Percentiles rank a stretch among this genome's conserved stretches.
These are phyloP conservation scores for Bacterosira constricta DNA, from an alignment of 108 stramenopile genomes.

Conservation along the genomic window DNA sequence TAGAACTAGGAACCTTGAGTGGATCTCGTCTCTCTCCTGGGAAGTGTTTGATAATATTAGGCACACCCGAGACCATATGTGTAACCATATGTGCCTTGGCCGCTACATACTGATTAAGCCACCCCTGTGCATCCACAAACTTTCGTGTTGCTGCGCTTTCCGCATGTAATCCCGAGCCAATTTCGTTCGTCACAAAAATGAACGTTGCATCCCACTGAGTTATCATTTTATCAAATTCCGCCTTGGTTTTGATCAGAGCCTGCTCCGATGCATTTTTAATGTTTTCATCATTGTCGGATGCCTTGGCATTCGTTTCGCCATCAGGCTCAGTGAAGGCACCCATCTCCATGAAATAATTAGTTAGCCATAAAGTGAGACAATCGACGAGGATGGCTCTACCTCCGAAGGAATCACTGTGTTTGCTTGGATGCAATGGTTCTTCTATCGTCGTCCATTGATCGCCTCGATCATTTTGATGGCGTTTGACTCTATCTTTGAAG, in stretches of 20 bases:
- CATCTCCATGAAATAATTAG: slow-evolving; percentile 56
- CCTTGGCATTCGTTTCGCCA: slow-evolving; percentile 6
- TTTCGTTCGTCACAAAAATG: slow-evolving; percentile 61
- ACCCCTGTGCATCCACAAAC: slow-evolving; percentile 63
- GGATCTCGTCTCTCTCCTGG: neutral
- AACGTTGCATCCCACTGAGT: slow-evolving; percentile 56
- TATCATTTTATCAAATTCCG: slow-evolving; percentile 52
- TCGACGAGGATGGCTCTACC: slow-evolving; percentile 59
- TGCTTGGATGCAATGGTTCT: slow-evolving; percentile 49
- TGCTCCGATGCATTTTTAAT: too few species aligned
- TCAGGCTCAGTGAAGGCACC: slow-evolving; percentile 37
- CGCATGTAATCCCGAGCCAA: slow-evolving; percentile 60
- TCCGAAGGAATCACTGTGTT: slow-evolving; percentile 33
- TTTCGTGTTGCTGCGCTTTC: slow-evolving; percentile 27
- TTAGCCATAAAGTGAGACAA: slow-evolving; percentile 65
- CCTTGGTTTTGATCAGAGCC: slow-evolving; percentile 28
- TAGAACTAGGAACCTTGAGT: neutral
- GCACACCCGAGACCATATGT: slow-evolving; percentile 58
- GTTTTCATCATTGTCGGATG: slow-evolving; percentile 6
- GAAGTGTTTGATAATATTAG: slow-evolving; percentile 39
- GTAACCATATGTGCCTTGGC: slow-evolving; percentile 36
- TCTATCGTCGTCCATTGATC: slow-evolving; percentile 57
- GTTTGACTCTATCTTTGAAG: slow-evolving; percentile 39
- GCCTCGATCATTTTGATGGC: slow-evolving; percentile 56
- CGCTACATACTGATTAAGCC: slow-evolving; percentile 61